Percentiles rank a stretch among this genome's conserved stretches.
phyloP scores from a whole-genome alignment of 176 grass and related monocot species.

The Avena eriantha region DNA sequence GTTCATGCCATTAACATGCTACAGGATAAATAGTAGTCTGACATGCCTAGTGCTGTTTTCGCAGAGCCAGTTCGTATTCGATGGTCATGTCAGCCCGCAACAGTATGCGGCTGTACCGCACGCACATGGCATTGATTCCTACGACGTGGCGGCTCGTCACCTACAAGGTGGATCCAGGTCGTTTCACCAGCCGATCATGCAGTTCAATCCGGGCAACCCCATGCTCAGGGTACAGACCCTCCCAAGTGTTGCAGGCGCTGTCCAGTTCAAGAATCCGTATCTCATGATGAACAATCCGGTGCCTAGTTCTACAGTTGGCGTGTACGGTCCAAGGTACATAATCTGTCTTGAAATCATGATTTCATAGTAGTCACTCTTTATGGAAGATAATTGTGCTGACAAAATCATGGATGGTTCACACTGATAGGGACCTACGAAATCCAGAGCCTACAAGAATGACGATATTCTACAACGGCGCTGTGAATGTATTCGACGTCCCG shows the following conservation, averaged over 20 bases:
- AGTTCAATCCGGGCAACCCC: conserved; percentile 43
- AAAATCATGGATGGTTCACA: conserved; percentile 31
- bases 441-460: conserved; percentile 61
- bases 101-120: conserved; percentile 15
- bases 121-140: conserved; percentile 36
- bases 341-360: neutral
- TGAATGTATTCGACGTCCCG: conserved; percentile 79
- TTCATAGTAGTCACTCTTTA: neutral
- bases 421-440: conserved; percentile 50
- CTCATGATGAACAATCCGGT: conserved; percentile 40
- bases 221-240: conserved; percentile 59
- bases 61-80: conserved; percentile 46
- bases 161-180: conserved; percentile 47
- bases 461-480: conserved; percentile 78
- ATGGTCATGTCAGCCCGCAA: conserved; percentile 26
- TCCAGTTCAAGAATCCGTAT: conserved; percentile 46
- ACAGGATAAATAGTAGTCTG: neutral
- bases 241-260: conserved; percentile 17
- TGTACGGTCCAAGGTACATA: conserved; percentile 52
- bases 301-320: conserved; percentile 48
- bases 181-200: conserved; percentile 35
- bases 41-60: neutral
- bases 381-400: neutral
- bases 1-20: neutral
- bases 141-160: conserved; percentile 28